These are phyloP conservation scores for Rhodotorula toruloides DNA, from an alignment of 768 basidiomycete species.

Conservation along the genomic window DNA sequence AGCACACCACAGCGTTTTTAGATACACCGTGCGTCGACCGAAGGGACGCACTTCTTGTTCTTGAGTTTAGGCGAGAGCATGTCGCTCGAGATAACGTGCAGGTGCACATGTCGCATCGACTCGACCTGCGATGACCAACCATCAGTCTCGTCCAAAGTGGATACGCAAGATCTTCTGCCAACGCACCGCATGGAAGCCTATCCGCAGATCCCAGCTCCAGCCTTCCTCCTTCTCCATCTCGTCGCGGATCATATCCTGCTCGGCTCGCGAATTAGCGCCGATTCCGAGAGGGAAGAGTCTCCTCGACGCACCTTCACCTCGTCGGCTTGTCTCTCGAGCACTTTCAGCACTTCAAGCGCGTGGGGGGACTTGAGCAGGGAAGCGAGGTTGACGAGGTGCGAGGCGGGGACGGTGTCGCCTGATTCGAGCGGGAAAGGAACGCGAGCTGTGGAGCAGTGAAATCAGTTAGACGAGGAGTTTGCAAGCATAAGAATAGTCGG, in stretches of 20 bases:
- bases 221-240: constrained; percentile 46
- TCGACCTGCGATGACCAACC: constrained; percentile 28
- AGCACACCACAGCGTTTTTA: no score
- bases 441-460: constrained; percentile 8
- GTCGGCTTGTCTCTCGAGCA: constrained; percentile 41
- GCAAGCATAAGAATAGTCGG: background rate
- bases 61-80: constrained; percentile 45
- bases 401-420: constrained; percentile 24
- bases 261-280: no score
- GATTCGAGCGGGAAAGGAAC: constrained; percentile 33
- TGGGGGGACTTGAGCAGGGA: constrained; percentile 29
- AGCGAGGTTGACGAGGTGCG: constrained; percentile 40
- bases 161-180: fast-evolving
- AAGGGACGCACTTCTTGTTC: constrained; percentile 45
- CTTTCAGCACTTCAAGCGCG: constrained; percentile 39
- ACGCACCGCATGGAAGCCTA: constrained; percentile 47
- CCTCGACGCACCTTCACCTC: constrained; percentile 43
- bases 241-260: constrained; percentile 46
- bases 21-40: no score
- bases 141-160: background rate
- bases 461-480: background rate
- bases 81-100: constrained; percentile 49
- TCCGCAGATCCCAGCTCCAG: constrained; percentile 45
- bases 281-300: no score
- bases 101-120: constrained; percentile 44